Base-by-base conservation (phyloP, 441 rosid species). In the Cnidoscolus chayamansa region DNA sequence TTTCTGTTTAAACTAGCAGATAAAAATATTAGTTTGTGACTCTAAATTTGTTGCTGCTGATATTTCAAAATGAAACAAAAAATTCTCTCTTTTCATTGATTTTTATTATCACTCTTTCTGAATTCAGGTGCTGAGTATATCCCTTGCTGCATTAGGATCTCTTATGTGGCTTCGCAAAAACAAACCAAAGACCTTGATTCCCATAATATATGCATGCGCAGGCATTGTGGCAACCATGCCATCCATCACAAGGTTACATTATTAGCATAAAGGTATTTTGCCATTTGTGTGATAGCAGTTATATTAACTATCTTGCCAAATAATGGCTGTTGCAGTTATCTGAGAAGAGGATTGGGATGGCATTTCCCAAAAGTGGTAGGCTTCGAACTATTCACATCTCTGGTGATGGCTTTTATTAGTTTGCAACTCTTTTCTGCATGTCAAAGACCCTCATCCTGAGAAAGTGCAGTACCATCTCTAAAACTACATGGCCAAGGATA, bases 151-250 rank as follows among this genome's bases (percentile, higher is more conserved):
- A 2, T 83, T 93, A 81, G 98, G 97, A 70, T 93, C 98, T 16
- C 78, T 93, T 83, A 93, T 93, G 89, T 93, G 97, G 97, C 94
- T 93, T 54, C 88, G 97, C 69, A 94, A 91, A 77, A 94, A 90
- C 87, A 91, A 94, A 70, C 98, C 97, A 7, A 94, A 81, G 86
- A 81, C 91, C 5, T 77, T 91, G 82, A 86, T 94, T 80, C 97
- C 97, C 20, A 84, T 90, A 75, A 88, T 94, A 62, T 94, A 94
- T 83, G 79, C 84, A 1, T 94, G 94, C 76, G 98, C 97, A 0
- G 86, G 88, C 63, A 89, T 94, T 77, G 92, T 92, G 11, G 95
- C 98, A 5, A 92, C 97, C 54, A 90, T 94, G 97, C 98, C 98
- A 32, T 85, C 97, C 10, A 94, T 92, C 78, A 92, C 88, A 62